These are phyloP conservation scores for Zancudomyces culisetae DNA, from an alignment of 371 early-diverging fungal genomes.

Conservation along the genomic window DNA sequence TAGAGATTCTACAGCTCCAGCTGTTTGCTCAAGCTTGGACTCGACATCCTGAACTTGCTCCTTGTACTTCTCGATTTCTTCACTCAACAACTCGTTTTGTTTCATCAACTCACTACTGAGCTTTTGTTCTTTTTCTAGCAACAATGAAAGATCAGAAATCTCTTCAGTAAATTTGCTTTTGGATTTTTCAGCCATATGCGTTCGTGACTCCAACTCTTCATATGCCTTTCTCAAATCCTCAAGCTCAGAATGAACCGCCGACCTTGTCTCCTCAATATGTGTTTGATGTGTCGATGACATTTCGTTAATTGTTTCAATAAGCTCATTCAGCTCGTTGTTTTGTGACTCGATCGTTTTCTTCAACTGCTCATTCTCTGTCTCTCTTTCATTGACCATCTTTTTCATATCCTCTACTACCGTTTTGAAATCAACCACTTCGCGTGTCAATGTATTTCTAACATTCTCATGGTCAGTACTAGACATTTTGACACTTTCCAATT, in stretches of 20 bases:
- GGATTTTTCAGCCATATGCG: slow-evolving; percentile 40
- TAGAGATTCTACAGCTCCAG: slow-evolving; percentile 19
- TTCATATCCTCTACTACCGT: slow-evolving; percentile 16
- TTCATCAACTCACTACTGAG: slow-evolving; percentile 46
- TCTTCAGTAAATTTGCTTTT: slow-evolving; percentile 39
- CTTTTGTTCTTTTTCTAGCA: slow-evolving; percentile 53
- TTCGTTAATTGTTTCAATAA: slow-evolving; percentile 40
- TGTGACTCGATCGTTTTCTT: slow-evolving; percentile 33
- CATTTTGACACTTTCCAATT: slow-evolving; percentile 19
- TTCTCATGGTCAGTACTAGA: slow-evolving; percentile 23
- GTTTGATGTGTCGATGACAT: slow-evolving; percentile 31
- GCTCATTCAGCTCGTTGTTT: slow-evolving; percentile 40
- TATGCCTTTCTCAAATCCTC: slow-evolving; percentile 33
- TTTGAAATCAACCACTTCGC: too few species aligned
- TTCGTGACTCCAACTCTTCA: slow-evolving; percentile 31
- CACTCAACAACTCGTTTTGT: slow-evolving; percentile 20
- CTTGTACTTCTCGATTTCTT: slow-evolving; percentile 6
- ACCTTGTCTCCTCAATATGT: slow-evolving; percentile 42
- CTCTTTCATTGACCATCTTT: slow-evolving; percentile 43
- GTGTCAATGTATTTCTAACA: slow-evolving; percentile 27
- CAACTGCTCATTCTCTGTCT: slow-evolving; percentile 31
- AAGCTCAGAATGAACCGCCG: slow-evolving; percentile 31
- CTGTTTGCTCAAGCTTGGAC: slow-evolving; percentile 7
- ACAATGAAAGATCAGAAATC: slow-evolving; percentile 46
- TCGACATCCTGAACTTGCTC: not conserved